Conservation (phyloP, 805 yeast genomes). For the Metschnikowia koreensis region DNA sequence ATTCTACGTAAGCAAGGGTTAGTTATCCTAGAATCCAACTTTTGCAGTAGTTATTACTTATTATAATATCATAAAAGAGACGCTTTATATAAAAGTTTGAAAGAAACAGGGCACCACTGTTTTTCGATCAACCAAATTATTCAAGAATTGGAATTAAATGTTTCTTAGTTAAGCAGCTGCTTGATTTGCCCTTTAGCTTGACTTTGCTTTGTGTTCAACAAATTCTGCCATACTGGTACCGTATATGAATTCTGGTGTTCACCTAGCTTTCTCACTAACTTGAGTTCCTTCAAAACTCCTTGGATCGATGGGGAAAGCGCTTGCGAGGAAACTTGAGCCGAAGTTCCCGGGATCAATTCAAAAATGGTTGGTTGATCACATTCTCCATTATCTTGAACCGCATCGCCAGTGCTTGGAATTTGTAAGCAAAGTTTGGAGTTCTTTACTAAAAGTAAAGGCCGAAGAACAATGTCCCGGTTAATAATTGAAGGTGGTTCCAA, state of each 20-base stretch:
- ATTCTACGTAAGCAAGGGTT: too few species aligned
- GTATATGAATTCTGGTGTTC: background rate
- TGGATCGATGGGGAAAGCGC: background rate
- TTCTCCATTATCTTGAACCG: too few species aligned
- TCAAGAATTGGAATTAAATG: too few species aligned
- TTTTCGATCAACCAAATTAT: background rate
- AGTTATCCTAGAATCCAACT: too few species aligned
- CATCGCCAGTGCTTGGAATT: background rate
- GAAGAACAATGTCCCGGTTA: background rate
- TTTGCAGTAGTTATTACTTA: too few species aligned
- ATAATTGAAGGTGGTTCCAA: background rate
- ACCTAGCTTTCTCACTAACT: background rate
- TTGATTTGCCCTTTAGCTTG: background rate
- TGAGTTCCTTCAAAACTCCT: conserved; percentile 2
- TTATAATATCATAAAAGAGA: too few species aligned
- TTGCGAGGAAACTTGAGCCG: too few species aligned
- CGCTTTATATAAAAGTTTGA: too few species aligned
- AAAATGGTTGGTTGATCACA: too few species aligned
- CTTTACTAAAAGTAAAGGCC: background rate
- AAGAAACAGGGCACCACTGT: too few species aligned
- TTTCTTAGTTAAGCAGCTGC: too few species aligned
- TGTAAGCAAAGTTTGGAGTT: background rate
- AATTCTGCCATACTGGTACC: conserved; percentile 1
- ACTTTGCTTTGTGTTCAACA: background rate
- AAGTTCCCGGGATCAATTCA: too few species aligned